A percentile compares a stretch with the other conserved stretches of the same genome.
Evolutionary conservation across 176 grass and related monocot genomes (phyloP).

Genomic region (Bolboschoenus planiculmis): DNA sequence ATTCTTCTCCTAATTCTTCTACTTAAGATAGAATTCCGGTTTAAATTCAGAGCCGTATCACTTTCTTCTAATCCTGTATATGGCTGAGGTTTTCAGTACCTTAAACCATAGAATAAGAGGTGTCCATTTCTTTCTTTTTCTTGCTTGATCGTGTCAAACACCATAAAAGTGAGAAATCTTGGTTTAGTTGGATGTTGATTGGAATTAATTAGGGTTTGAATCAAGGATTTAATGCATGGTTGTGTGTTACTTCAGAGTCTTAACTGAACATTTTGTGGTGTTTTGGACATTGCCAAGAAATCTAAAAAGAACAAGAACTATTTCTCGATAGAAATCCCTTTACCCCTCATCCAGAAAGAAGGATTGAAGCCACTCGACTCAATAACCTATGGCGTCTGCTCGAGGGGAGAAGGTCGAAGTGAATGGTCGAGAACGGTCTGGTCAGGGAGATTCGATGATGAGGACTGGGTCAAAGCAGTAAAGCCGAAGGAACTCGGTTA

Average conservation of each 20-base stretch:
- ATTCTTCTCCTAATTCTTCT: not conserved
- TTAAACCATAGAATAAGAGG: not conserved
- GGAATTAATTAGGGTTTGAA: not conserved
- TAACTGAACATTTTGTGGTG: not conserved
- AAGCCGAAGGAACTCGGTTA: too few relatives aligned
- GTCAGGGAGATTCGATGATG: too few relatives aligned
- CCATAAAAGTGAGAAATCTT: not conserved
- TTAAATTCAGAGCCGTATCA: not conserved
- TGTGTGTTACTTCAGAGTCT: not conserved
- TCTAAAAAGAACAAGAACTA: too few relatives aligned
- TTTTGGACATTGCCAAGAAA: not conserved
- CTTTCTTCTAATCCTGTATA: not conserved
- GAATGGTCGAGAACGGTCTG: too few relatives aligned
- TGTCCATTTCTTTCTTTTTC: not conserved
- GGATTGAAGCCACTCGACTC: too few relatives aligned
- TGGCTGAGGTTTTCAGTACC: not conserved
- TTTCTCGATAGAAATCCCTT: too few relatives aligned
- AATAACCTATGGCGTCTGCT: too few relatives aligned
- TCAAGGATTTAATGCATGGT: not conserved
- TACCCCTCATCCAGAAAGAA: too few relatives aligned
- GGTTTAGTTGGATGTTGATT: not conserved
- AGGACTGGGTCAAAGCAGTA: too few relatives aligned
- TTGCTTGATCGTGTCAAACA: not conserved
- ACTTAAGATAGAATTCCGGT: not conserved
- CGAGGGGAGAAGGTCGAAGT: too few relatives aligned